A percentile compares a stretch with the other conserved stretches of the same genome.
Evolutionary conservation across 768 basidiomycete genomes (phyloP).

Genomic region (Hortiboletus campestris): DNA sequence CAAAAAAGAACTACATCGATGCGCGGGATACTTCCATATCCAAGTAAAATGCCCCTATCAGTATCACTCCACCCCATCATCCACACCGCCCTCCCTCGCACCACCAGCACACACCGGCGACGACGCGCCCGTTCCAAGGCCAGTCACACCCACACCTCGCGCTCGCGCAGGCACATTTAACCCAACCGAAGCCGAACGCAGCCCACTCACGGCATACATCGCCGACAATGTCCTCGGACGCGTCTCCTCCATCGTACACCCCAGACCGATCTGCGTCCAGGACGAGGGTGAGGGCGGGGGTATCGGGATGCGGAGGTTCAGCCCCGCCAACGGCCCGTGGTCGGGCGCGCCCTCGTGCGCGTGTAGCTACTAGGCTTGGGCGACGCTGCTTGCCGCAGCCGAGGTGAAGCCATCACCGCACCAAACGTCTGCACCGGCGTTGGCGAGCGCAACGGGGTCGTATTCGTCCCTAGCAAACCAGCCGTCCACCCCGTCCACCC

Average conservation of each 20-base stretch:
- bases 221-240: slow-evolving; percentile 53
- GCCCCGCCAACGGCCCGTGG: slow-evolving; percentile 37
- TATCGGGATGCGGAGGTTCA: slow-evolving; percentile 60
- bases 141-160: background rate
- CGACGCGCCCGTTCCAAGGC: background rate
- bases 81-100: background rate
- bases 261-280: slow-evolving; percentile 18
- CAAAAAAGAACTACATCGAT: no score
- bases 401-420: slow-evolving; percentile 64
- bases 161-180: slow-evolving; percentile 12
- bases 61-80: slow-evolving; percentile 18
- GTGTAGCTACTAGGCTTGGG: slow-evolving; percentile 26
- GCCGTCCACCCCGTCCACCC: slow-evolving; percentile 54
- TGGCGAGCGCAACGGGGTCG: slow-evolving; percentile 39
- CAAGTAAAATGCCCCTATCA: no score
- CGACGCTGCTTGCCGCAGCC: slow-evolving; percentile 51
- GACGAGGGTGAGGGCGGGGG: slow-evolving; percentile 31
- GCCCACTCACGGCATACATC: slow-evolving; percentile 65
- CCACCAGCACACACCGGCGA: background rate
- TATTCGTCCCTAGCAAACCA: slow-evolving; percentile 44
- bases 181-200: slow-evolving; percentile 37
- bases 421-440: slow-evolving; percentile 62
- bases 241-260: slow-evolving; percentile 16
- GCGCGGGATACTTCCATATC: no score
- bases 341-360: slow-evolving; percentile 3